Percentiles rank a stretch among this genome's conserved stretches.
These are phyloP conservation scores for Phialophora macrospora DNA, from an alignment of 2,329 filamentous ascomycete species.

Conservation along the genomic window DNA sequence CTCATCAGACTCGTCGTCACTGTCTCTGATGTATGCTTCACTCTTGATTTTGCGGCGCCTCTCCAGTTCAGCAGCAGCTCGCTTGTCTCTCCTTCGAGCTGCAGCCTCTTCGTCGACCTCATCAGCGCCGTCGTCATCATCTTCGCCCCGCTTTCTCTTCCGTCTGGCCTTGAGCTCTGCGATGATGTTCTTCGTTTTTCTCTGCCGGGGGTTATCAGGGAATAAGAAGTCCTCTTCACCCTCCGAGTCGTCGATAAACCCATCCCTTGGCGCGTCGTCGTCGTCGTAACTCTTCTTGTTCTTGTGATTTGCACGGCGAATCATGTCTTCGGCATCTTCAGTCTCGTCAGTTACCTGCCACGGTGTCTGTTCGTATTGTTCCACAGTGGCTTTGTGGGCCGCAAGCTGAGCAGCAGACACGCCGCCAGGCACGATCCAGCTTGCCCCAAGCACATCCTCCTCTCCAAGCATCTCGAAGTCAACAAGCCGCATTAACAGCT, in stretches of 20 bases:
- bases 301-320: slow-evolving; percentile 67
- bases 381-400: slow-evolving; percentile 72
- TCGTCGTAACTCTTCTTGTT: slow-evolving; percentile 42
- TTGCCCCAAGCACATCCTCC: slow-evolving; percentile 74
- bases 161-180: slow-evolving; percentile 65
- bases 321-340: slow-evolving; percentile 71
- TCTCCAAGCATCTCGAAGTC: slow-evolving; percentile 69
- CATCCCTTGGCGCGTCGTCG: slow-evolving; percentile 53
- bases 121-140: slow-evolving; percentile 52
- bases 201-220: slow-evolving; percentile 55
- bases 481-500: slow-evolving; percentile 78
- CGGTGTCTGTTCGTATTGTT: slow-evolving; percentile 77
- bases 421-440: slow-evolving; percentile 75
- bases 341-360: slow-evolving; percentile 76
- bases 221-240: slow-evolving; percentile 68
- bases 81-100: slow-evolving; percentile 64
- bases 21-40: slow-evolving; percentile 76
- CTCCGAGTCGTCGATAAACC: slow-evolving; percentile 69
- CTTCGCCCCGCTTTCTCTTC: slow-evolving; percentile 55
- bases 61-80: slow-evolving; percentile 72
- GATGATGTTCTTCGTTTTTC: slow-evolving; percentile 53
- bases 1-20: slow-evolving; percentile 86
- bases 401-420: slow-evolving; percentile 69
- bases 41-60: slow-evolving; percentile 83
- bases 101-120: slow-evolving; percentile 67